Conservation (phyloP, 2,329 filamentous ascomycete genomes). For the Capronia epimyces region DNA sequence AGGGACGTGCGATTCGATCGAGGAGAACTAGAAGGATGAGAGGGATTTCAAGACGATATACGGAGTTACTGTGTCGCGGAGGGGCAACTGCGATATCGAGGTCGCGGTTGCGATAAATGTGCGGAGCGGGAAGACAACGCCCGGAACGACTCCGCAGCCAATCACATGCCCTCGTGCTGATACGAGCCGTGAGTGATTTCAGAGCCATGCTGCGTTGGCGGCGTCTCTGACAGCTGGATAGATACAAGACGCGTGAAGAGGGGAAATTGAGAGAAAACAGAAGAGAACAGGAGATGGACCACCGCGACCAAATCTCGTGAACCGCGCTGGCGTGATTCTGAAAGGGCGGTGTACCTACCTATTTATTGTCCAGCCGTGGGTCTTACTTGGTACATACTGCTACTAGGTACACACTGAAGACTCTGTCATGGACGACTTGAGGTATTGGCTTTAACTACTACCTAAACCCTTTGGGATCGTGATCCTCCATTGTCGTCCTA, state of each 20-base stretch:
- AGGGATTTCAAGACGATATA: neutral
- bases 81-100: conserved; percentile 7
- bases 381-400: neutral
- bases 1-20: neutral
- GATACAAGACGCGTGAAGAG: neutral
- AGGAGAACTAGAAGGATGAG: neutral
- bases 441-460: too few relatives aligned
- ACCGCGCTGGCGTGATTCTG: neutral
- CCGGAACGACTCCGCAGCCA: conserved; percentile 15
- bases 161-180: conserved; percentile 22
- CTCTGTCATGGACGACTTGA: too few relatives aligned
- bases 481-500: neutral
- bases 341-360: conserved; percentile 15
- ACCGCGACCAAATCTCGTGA: neutral
- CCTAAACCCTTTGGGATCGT: too few relatives aligned
- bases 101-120: conserved; percentile 19
- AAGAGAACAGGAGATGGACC: neutral
- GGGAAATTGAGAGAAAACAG: neutral
- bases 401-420: too few relatives aligned
- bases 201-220: conserved; percentile 7
- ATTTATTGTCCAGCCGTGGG: neutral
- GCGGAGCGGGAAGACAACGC: conserved; percentile 13
- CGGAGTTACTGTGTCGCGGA: neutral
- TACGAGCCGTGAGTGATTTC: conserved; percentile 10
- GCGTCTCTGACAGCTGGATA: conserved; percentile 1